Base-by-base conservation (phyloP, 257 asterid species). In the Solanum arcanum region DNA sequence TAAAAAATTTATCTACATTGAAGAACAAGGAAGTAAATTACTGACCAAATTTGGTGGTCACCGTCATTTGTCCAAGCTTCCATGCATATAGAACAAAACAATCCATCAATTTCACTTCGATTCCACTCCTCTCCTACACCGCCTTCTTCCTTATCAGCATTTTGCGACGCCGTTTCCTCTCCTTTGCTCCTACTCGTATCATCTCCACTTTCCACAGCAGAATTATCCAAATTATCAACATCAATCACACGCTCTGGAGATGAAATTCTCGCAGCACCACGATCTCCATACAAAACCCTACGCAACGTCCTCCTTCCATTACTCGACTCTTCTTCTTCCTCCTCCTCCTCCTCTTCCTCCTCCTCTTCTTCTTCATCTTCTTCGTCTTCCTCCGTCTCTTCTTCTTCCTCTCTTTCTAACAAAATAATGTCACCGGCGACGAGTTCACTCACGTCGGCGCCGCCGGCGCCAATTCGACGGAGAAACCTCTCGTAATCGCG, bases 1-100 rank as follows among this genome's bases (percentile, higher is more conserved):
- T 10, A 12, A n/a, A 62, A 62, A 60, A 23, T 5, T 56, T 5
- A n/a, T 62, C 39, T 14, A 11, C 52, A 21, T 39, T 29, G n/a
- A 68, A 68, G 37, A 8, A 12, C 29, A 64, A 85, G 15, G 15
- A 20, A 39, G 59, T 29, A 62, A n/a, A 62, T 62, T 69, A 69
- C 75, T 69, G 23, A 83, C 99, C 99, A 93, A 88, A 95, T 86
- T 86, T 90, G 93, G 88, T 97, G 99, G 52, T 93, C 95, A 46
- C 97, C 98, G 37, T 90, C 96, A 77, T 90, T 90, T 83, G 97
- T 88, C 99, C 99, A 97, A 68, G 98, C 93, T 86, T 95, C 99
- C 87, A 91, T 91, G 91, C 99, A 97, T 83, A 97, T 97, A 11
- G 99, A 92, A 91, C 99, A 97, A 87, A 84, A 90, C 80, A 93